These are phyloP conservation scores for Protomyces macrosporus DNA, from an alignment of 1,139 yeast species.

Conservation along the genomic window DNA sequence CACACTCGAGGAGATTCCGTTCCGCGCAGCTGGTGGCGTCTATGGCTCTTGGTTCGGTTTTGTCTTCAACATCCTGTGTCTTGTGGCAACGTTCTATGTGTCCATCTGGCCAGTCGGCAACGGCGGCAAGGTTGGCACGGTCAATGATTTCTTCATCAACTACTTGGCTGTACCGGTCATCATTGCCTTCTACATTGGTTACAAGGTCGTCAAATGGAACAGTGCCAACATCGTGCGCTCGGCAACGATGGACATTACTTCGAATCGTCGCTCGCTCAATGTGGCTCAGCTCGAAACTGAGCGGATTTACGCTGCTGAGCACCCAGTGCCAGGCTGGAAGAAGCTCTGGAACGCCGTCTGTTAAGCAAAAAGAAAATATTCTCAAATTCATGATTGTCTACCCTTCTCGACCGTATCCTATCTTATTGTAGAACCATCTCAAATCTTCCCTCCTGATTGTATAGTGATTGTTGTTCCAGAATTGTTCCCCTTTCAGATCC, in stretches of 20 bases:
- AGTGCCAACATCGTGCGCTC: conserved; percentile 7
- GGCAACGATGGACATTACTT: conserved; percentile 19
- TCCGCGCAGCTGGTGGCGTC: conserved; percentile 63
- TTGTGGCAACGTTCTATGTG: conserved; percentile 75
- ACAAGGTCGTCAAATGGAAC: conserved; percentile 39
- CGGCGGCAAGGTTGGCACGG: conserved; percentile 25
- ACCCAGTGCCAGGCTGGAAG: conserved; percentile 13
- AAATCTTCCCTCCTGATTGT: too few relatives aligned
- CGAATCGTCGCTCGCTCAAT: conserved; percentile 11
- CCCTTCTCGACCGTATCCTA: too few relatives aligned
- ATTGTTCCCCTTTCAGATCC: too few relatives aligned
- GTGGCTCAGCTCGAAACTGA: conserved; percentile 18
- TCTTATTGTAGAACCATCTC: too few relatives aligned
- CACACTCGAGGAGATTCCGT: conserved; percentile 60
- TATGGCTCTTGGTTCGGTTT: conserved; percentile 67
- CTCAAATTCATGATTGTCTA: too few relatives aligned
- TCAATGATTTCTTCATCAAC: conserved; percentile 46
- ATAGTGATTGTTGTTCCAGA: too few relatives aligned
- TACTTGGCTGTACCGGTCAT: conserved; percentile 54
- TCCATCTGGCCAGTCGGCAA: conserved; percentile 64
- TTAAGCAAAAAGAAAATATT: background rate
- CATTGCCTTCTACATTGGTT: conserved; percentile 47
- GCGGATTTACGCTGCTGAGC: conserved; percentile 4
- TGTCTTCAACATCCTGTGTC: conserved; percentile 52
- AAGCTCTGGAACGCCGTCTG: conserved; percentile 9